A percentile compares a stretch with the other conserved stretches of the same genome.
phyloP scores from a whole-genome alignment of 2,329 filamentous ascomycete species.

The Neurospora sp. region DNA sequence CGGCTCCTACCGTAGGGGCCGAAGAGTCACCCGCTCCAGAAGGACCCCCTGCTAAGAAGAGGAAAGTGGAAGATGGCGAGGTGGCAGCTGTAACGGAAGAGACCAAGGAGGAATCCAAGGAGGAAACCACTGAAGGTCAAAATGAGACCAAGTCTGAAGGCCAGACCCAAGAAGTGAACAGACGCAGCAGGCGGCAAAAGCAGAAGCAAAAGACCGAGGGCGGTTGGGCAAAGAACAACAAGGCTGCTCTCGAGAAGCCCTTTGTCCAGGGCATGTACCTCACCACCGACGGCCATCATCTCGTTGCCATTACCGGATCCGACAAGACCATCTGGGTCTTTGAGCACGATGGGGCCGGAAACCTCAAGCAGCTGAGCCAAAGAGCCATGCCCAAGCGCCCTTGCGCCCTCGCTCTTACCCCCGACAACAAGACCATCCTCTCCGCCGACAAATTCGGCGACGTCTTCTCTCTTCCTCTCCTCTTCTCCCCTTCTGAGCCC shows the following conservation, averaged over 20 bases:
- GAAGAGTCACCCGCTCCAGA: slow-evolving; percentile 18
- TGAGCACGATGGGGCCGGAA: slow-evolving; percentile 49
- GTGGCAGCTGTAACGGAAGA: slow-evolving; percentile 2
- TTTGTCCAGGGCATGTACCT: slow-evolving; percentile 60
- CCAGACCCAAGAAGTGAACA: slow-evolving; percentile 13
- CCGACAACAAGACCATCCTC: slow-evolving; percentile 63
- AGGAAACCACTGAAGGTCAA: slow-evolving; percentile 22
- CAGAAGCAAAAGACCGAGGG: slow-evolving; percentile 27
- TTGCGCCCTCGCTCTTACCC: slow-evolving; percentile 61
- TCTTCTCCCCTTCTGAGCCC: slow-evolving; percentile 24
- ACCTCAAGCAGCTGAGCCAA: slow-evolving; percentile 57
- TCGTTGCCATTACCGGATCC: slow-evolving; percentile 75
- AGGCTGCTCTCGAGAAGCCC: slow-evolving; percentile 38
- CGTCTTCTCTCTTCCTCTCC: slow-evolving; percentile 77
- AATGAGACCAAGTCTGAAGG: slow-evolving; percentile 7
- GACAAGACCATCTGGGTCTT: slow-evolving; percentile 89
- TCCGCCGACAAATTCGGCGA: slow-evolving; percentile 95
- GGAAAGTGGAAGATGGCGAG: slow-evolving; percentile 15
- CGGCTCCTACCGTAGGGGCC: slow-evolving; percentile 11
- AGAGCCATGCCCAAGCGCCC: slow-evolving; percentile 84
- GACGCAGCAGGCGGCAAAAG: slow-evolving; percentile 17
- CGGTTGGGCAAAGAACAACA: slow-evolving; percentile 18
- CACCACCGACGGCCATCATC: slow-evolving; percentile 53
- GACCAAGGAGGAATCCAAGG: slow-evolving; percentile 12
- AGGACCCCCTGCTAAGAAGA: slow-evolving; percentile 20